A percentile compares a stretch with the other conserved stretches of the same genome.
These are phyloP conservation scores for Psilocybe mexicana DNA, from an alignment of 1,284 basidiomycete species.

Conservation along the genomic window DNA sequence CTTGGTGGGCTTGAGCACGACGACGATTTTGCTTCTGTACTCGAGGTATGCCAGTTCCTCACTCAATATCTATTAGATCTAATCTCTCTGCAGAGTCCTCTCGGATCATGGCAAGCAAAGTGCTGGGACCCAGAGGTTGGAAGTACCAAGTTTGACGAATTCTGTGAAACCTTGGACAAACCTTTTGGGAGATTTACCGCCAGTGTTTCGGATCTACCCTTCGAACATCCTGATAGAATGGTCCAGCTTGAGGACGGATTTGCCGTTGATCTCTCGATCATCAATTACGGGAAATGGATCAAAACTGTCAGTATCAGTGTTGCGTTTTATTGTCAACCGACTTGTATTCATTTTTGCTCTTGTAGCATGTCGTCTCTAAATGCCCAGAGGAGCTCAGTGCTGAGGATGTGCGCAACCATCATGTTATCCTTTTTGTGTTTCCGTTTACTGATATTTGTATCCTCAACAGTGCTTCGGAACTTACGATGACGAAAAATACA, in stretches of 20 bases:
- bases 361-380: conserved; percentile 64
- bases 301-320: conserved; percentile 47
- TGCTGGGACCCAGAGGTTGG: conserved; percentile 76
- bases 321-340: not conserved
- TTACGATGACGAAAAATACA: conserved; percentile 67
- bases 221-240: conserved; percentile 44
- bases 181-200: conserved; percentile 33
- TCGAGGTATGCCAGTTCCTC: conserved; percentile 43
- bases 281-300: conserved; percentile 81
- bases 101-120: conserved; percentile 49
- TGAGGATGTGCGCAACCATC: conserved; percentile 53
- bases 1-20: conserved; percentile 66
- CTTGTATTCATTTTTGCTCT: not conserved
- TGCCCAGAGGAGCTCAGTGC: conserved; percentile 56
- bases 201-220: conserved; percentile 33
- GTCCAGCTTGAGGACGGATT: conserved; percentile 45
- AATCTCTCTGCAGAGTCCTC: conserved; percentile 25
- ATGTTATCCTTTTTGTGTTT: not conserved
- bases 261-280: conserved; percentile 54
- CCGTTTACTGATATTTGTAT: not conserved
- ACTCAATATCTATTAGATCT: not conserved
- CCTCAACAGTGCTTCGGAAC: conserved; percentile 81
- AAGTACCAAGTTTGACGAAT: conserved; percentile 65
- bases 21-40: conserved; percentile 76
- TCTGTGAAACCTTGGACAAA: conserved; percentile 65